Evolutionary conservation across 345 rosid genomes (phyloP).

Genomic region (Atalantia buxifolia): DNA sequence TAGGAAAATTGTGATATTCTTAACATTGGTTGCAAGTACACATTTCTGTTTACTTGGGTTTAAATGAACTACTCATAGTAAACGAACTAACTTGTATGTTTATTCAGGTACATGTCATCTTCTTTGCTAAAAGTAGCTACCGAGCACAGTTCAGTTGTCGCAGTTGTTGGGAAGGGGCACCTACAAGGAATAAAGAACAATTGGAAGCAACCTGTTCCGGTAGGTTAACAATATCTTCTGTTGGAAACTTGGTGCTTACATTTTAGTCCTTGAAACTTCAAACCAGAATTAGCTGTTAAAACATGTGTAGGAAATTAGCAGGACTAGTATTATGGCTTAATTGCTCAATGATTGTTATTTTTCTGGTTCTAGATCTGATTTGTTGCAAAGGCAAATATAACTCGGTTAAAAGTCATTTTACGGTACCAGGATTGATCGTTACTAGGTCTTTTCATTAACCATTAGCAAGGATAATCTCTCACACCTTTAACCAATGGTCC

Average conservation of each 20-base stretch:
- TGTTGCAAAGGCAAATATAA: not conserved
- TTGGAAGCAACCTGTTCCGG: conserved; percentile 83
- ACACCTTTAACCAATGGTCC: not conserved
- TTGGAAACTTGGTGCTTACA: not conserved
- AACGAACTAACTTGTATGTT: conserved; percentile 6
- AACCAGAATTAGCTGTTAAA: not conserved
- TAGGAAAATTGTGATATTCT: not conserved
- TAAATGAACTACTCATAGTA: not conserved
- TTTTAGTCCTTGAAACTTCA: not conserved
- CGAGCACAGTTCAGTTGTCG: conserved; percentile 81
- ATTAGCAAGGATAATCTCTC: not conserved
- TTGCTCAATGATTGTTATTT: not conserved
- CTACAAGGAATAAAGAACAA: conserved; percentile 77
- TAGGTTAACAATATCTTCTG: conserved; percentile 23
- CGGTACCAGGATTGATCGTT: too few relatives aligned
- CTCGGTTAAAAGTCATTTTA: not conserved
- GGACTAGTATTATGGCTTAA: not conserved
- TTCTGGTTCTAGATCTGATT: not conserved
- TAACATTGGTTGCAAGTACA: not conserved
- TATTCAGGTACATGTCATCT: conserved; percentile 83
- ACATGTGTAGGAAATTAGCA: not conserved
- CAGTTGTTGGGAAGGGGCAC: conserved; percentile 99
- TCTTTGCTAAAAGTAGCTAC: conserved; percentile 60
- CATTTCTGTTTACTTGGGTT: not conserved
- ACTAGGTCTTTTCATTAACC: not conserved